A percentile compares a stretch with the other conserved stretches of the same genome.
Conservation (phyloP, 148 eudicot species). For the Silene uniflora region DNA sequence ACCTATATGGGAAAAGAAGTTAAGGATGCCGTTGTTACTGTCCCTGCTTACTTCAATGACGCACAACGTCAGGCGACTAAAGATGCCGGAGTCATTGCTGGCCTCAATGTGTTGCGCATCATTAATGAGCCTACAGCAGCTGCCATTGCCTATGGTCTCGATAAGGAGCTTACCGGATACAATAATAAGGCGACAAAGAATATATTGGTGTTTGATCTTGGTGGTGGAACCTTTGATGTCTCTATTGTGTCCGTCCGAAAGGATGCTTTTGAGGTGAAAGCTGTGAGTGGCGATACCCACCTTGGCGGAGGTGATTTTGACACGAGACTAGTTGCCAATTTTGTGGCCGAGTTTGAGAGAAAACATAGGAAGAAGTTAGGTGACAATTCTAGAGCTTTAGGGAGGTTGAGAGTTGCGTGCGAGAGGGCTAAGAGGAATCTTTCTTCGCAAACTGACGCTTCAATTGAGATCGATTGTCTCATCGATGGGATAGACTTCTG, state of each 20-base stretch:
- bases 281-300: slow-evolving; percentile 11
- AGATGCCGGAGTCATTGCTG: slow-evolving; percentile 17
- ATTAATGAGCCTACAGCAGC: slow-evolving; percentile 21
- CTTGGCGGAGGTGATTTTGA: slow-evolving; percentile 20
- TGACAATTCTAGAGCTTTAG: slow-evolving; percentile 7
- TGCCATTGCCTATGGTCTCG: slow-evolving; percentile 18
- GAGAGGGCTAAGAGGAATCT: slow-evolving; percentile 15
- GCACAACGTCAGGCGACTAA: slow-evolving; percentile 19
- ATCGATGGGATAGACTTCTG: too few relatives aligned
- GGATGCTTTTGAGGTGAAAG: slow-evolving; percentile 8
- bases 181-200: neutral
- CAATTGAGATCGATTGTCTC: too few relatives aligned
- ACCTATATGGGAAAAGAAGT: neutral
- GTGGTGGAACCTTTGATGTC: slow-evolving; percentile 21
- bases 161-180: neutral
- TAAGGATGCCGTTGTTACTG: slow-evolving; percentile 22
- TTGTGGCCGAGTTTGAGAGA: slow-evolving; percentile 8
- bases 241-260: neutral
- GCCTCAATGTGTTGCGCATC: slow-evolving; percentile 10
- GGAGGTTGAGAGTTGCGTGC: slow-evolving; percentile 13
- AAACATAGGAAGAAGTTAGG: slow-evolving; percentile 8
- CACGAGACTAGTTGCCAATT: slow-evolving; percentile 9
- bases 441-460: too few relatives aligned
- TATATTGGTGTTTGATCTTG: slow-evolving; percentile 8
- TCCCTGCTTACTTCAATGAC: slow-evolving; percentile 28